These are phyloP conservation scores for Mortierella sp. DNA, from an alignment of 371 early-diverging fungal genomes.

Conservation along the genomic window DNA sequence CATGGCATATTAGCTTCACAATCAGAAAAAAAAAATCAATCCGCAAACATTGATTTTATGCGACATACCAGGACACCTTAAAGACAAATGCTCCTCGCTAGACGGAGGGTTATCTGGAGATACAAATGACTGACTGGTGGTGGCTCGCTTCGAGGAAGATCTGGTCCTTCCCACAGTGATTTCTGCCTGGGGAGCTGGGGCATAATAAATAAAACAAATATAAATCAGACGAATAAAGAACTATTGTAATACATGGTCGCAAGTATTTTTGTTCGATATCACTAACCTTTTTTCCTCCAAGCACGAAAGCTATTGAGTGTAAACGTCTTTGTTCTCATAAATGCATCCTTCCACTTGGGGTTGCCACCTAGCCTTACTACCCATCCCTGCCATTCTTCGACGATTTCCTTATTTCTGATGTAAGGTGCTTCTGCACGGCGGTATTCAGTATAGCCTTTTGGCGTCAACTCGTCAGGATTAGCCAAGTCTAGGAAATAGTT, in stretches of 20 bases:
- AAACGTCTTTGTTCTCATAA: not conserved
- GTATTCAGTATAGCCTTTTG: not conserved
- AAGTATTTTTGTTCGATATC: not conserved
- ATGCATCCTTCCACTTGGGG: not conserved
- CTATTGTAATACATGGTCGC: not conserved
- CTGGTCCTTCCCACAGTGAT: no score
- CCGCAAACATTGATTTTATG: no score
- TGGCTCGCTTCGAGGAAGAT: no score
- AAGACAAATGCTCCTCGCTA: no score
- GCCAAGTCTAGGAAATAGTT: no score
- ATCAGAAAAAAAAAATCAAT: no score
- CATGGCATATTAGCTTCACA: no score
- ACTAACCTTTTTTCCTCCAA: conserved; percentile 1
- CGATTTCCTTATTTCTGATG: not conserved
- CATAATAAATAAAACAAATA: no score
- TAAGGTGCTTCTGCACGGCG: not conserved
- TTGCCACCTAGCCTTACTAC: not conserved
- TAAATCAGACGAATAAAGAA: not conserved
- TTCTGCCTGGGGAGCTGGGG: no score
- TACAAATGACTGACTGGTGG: no score
- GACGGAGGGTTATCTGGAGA: no score
- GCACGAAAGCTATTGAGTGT: not conserved
- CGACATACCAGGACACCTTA: no score
- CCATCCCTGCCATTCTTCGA: conserved; percentile 4
- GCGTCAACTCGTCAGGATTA: not conserved